Conservation (phyloP, 805 yeast species). For the Ogataea nonfermentans region DNA sequence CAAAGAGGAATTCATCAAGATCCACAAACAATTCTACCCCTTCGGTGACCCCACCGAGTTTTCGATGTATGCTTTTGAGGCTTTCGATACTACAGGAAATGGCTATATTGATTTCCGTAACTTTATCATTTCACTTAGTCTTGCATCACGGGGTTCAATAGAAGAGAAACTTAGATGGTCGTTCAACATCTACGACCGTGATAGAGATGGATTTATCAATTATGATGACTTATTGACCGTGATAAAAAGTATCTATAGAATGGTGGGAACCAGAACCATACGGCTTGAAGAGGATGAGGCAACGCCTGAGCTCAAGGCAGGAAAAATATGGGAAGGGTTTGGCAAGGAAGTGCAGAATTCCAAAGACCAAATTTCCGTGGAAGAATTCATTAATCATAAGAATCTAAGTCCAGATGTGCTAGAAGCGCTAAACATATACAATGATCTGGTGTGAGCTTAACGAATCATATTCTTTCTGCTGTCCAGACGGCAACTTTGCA, state of each 20-base stretch:
- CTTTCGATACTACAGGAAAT: constrained; percentile 77
- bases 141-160: constrained; percentile 80
- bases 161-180: constrained; percentile 91
- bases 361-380: constrained; percentile 65
- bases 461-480: constrained; percentile 71
- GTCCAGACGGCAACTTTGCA: constrained; percentile 89
- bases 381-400: constrained; percentile 80
- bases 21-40: constrained; percentile 95
- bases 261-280: constrained; percentile 90
- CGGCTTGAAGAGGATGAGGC: constrained; percentile 82
- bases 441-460: constrained; percentile 26
- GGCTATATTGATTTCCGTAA: constrained; percentile 90
- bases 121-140: constrained; percentile 81
- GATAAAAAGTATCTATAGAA: constrained; percentile 81
- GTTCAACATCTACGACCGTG: constrained; percentile 81
- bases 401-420: constrained; percentile 75
- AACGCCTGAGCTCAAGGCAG: constrained; percentile 85
- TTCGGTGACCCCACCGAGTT: constrained; percentile 96
- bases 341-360: constrained; percentile 63
- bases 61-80: constrained; percentile 83
- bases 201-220: constrained; percentile 71
- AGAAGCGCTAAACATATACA: constrained; percentile 63
- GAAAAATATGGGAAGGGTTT: constrained; percentile 61
- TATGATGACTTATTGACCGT: constrained; percentile 79
- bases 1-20: constrained; percentile 83